Conservation (phyloP, 2,329 filamentous ascomycete species). For the Exophiala lecanii-corni region DNA sequence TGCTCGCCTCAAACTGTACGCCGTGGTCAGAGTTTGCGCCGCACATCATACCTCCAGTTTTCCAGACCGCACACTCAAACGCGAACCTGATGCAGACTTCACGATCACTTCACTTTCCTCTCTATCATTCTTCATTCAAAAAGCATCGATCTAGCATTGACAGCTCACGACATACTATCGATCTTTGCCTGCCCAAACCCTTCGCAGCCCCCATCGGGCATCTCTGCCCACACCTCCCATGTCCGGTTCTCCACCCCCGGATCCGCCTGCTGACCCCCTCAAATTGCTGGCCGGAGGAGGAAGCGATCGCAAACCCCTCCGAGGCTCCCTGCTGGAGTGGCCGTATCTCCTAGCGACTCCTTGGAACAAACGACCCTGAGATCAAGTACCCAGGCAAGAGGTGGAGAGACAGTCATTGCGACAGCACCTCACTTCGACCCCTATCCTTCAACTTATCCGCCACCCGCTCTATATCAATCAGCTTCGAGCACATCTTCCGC, state of each 20-base stretch:
- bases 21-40: background rate
- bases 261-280: constrained; percentile 36
- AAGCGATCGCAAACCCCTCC: constrained; percentile 31
- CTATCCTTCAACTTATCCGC: constrained; percentile 17
- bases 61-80: too few species aligned
- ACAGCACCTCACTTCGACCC: constrained; percentile 9
- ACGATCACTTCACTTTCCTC: constrained; percentile 22
- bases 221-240: constrained; percentile 39
- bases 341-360: constrained; percentile 16
- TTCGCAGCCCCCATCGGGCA: constrained; percentile 33
- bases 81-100: constrained; percentile 25
- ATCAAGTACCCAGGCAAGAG: constrained; percentile 15
- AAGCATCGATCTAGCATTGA: constrained; percentile 29
- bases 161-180: constrained; percentile 27
- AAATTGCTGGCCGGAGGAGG: constrained; percentile 31
- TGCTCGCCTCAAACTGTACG: too few species aligned
- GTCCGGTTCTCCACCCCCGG: constrained; percentile 38
- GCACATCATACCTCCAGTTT: background rate
- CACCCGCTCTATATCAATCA: constrained; percentile 14
- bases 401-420: constrained; percentile 15
- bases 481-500: constrained; percentile 6
- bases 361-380: constrained; percentile 19
- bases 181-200: constrained; percentile 28
- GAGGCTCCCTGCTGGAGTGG: constrained; percentile 18
- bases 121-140: constrained; percentile 24